Evolutionary conservation across 441 rosid species (phyloP), one percentile per base, ranked within the genome.

Genomic region (Populus trichocarpa): DNA sequence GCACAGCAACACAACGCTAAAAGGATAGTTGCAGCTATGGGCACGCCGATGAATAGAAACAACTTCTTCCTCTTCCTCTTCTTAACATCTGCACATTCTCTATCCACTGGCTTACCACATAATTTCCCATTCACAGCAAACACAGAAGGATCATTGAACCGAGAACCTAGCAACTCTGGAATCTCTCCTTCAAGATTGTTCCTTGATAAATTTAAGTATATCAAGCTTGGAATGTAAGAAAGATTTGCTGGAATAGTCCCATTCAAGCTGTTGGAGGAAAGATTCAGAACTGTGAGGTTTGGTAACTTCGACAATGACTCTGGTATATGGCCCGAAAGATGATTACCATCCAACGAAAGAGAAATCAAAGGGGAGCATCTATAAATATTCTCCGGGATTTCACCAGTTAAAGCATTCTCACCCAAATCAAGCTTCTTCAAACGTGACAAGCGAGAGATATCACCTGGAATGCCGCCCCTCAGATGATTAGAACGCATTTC

Each of bases 1-100:
- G 90, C 93, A 83, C 97, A 94, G 83, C 99, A 96, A 80, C 88
- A 94, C 71, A 94, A 77, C 65, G 96, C 68, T 71, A 96, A 74
- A 32, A 96, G 87, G 26, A 83, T 78, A n/a, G 91, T 89, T 40
- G 96, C 97, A 57, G 78, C 33, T 3, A 87, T 94, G 64, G 86
- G 89, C 77, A 86, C 86, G 6, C 78, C 91, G 74, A 91, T 81
- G 84, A 94, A 84, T 69, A 92, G 65, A 81, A 89, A 86, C 86
- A 94, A 74, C 78, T 81, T 89, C 84, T 87, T 91, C 80, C 84
- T 87, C 81, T 80, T 84, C 85, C 79, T 88, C 38, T 72, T 88
- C 67, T 78, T 85, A 2, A 42, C 35, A 74, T 84, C 76, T 76
- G 78, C 75, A 75, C 96, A 94, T 84, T 90, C 89, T 81, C 75